Conservation (phyloP, 108 stramenopile species). For the Cylindrotheca fusiformis region DNA sequence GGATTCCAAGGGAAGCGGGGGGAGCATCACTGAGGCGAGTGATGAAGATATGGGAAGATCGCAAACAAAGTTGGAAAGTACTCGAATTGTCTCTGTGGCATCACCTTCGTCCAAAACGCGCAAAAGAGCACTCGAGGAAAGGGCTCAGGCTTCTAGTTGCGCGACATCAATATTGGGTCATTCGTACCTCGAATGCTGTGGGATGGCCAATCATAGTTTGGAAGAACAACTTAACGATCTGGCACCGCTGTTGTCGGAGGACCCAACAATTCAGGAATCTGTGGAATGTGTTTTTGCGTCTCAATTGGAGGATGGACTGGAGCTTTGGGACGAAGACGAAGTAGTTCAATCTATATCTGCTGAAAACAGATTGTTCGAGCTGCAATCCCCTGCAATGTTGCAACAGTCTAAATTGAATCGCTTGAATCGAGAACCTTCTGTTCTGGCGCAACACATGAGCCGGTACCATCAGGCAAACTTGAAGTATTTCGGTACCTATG, state of each 20-base stretch:
- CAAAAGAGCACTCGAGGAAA: no score
- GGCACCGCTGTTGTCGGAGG: slow-evolving; percentile 24
- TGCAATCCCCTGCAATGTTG: slow-evolving; percentile 31
- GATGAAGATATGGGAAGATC: no score
- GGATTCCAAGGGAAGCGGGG: no score
- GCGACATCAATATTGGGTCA: slow-evolving; percentile 38
- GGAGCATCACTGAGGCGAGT: no score
- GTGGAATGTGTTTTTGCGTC: slow-evolving; percentile 64
- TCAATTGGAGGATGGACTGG: slow-evolving; percentile 37
- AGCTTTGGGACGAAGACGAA: slow-evolving; percentile 26
- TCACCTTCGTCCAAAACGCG: no score
- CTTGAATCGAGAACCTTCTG: slow-evolving; percentile 4
- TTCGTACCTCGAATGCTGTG: slow-evolving; percentile 35
- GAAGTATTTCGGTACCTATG: slow-evolving; percentile 44
- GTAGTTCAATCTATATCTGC: no score
- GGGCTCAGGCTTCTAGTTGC: neutral
- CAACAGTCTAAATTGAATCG: slow-evolving; percentile 32
- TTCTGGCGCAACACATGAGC: slow-evolving; percentile 13
- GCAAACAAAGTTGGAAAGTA: no score
- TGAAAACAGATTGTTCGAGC: no score
- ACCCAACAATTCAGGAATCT: slow-evolving; percentile 60
- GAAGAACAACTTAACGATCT: neutral
- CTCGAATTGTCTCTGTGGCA: no score
- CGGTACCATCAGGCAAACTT: slow-evolving; percentile 32
- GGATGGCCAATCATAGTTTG: neutral